Base-by-base conservation (phyloP, 2,329 filamentous ascomycete species). In the Fusarium sp. region DNA sequence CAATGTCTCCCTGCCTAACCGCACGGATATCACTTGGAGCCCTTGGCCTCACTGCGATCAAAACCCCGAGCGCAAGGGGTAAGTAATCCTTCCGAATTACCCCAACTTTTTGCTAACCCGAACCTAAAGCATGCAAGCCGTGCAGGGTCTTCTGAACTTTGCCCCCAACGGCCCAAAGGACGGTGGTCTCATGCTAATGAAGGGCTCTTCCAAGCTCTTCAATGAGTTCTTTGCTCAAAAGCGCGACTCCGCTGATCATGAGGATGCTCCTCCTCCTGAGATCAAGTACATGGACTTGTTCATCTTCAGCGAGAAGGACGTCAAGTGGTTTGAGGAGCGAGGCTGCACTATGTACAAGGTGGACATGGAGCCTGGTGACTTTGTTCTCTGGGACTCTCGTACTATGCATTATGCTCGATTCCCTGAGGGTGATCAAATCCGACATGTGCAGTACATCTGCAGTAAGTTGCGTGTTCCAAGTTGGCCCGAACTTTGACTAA, bases 321-420 rank as follows among this genome's bases (percentile, higher is more conserved):
- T 83, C 76, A 72, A 78, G 59, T 84, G 82, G 81, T 78, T 84
- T 9, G 75, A 76, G 56, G 78, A 81, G 13, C 72, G 77, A 32
- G 82, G 80, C 4, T 76, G 72, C 19, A 63, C 80, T 47, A 81
- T 80, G 79, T 66, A 77, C 69, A 83, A 85, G 73, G 78, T 85
- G 12, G 78, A 80, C 60, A 83, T 83, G 38, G 83, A 83, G 16
- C 84, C 84, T 1, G 84, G 84, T 21, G 84, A 86, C 28, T 73
- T 86, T 38, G 75, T 86, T 6, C 78, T 85, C 13, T 85, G 79
- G 79, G 82, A 83, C 62, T 81, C 79, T n/a, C 81, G 81, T 25
- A 82, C 81, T 12, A 82, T 83, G 47, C 83, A 85, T 68, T 85
- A 84, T 53, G 85, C 84, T 30, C 75, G 84, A 5, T 78, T 81